Conservation (phyloP, 148 eudicot genomes). For the Chenopodium album region DNA sequence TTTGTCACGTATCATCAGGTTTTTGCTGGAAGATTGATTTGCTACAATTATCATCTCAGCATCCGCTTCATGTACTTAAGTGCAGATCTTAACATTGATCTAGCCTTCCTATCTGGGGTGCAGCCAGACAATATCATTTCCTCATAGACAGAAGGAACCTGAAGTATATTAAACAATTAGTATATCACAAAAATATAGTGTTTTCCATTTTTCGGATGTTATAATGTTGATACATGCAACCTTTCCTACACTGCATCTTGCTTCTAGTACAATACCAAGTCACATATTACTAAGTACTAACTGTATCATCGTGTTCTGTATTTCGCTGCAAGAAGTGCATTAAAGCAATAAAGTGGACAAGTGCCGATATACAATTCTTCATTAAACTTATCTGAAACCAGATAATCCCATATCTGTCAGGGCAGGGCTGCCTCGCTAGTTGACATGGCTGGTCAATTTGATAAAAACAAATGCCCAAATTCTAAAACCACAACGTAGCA, state of each 20-base stretch:
- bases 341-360: no score
- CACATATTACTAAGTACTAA: not conserved
- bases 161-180: conserved; percentile 14
- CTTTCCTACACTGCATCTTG: not conserved
- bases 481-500: not conserved
- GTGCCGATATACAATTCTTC: not conserved
- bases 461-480: not conserved
- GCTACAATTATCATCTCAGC: conserved; percentile 39
- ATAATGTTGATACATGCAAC: not conserved
- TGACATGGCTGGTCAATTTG: not conserved
- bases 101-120: conserved; percentile 84
- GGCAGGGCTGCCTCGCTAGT: not conserved
- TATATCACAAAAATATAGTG: not conserved
- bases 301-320: not conserved
- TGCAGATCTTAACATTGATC: conserved; percentile 91
- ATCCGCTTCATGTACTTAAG: conserved; percentile 80
- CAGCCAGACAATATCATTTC: conserved; percentile 90
- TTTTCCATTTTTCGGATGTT: not conserved
- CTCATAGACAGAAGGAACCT: conserved; percentile 95
- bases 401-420: not conserved
- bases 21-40: not conserved
- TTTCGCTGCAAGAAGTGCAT: no score
- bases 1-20: conserved; percentile 1
- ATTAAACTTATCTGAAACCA: not conserved
- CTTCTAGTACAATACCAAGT: not conserved